phyloP scores from a whole-genome alignment of 371 early-diverging fungal genomes.

The Circinella umbellata region DNA sequence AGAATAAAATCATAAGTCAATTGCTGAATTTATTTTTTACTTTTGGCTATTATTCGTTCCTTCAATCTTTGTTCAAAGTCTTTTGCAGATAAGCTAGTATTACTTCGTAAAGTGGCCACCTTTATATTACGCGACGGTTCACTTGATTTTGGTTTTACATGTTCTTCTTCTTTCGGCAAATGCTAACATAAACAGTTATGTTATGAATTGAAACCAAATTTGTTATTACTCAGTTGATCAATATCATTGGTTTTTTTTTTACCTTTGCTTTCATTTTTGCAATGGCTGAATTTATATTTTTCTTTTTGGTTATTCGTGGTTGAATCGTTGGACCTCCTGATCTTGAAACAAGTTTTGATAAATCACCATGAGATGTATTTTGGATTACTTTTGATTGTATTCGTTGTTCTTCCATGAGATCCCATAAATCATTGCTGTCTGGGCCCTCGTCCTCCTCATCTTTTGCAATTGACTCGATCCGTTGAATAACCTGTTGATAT shows the following conservation, averaged over 20 bases:
- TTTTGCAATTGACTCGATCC: neutral
- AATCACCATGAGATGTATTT: neutral
- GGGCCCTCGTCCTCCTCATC: neutral
- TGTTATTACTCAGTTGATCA: no score
- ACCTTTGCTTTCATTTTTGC: slow-evolving; percentile 5
- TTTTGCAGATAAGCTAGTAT: neutral
- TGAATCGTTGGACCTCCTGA: neutral
- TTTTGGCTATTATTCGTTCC: slow-evolving; percentile 4
- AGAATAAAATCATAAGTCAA: neutral
- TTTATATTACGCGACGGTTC: neutral
- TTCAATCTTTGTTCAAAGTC: slow-evolving; percentile 1
- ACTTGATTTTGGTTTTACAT: no score
- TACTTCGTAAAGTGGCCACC: slow-evolving; percentile 2
- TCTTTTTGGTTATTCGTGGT: neutral
- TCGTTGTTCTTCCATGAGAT: neutral
- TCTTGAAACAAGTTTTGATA: slow-evolving; percentile 3
- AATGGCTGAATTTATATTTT: slow-evolving; percentile 2
- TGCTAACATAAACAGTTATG: no score
- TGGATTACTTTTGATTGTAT: neutral
- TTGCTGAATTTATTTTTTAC: neutral
- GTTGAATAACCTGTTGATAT: neutral
- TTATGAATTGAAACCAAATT: no score
- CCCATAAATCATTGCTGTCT: neutral
- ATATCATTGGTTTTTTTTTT: neutral
- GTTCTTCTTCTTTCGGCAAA: no score